A percentile compares a stretch with the other conserved stretches of the same genome.
phyloP scores from a whole-genome alignment of 805 yeast species.

The Alloascoidea africana region DNA sequence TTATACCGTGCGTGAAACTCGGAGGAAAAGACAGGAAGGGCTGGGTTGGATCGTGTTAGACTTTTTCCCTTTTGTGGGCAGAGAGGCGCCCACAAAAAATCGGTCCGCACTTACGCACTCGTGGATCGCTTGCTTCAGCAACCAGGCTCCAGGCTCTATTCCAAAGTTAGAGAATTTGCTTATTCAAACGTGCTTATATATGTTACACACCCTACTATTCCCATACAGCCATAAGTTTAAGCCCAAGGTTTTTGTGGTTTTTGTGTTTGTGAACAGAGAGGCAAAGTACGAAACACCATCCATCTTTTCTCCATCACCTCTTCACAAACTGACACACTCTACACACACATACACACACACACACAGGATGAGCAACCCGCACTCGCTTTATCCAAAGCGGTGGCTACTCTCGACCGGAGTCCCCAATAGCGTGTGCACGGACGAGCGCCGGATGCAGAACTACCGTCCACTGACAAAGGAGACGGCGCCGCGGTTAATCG shows the following conservation, averaged over 20 bases:
- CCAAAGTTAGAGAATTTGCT: no score
- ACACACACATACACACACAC: background rate
- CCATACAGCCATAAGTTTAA: no score
- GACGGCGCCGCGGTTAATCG: background rate
- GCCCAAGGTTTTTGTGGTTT: no score
- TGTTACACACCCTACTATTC: no score
- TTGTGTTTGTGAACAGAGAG: no score
- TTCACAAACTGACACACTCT: background rate
- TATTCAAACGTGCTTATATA: no score
- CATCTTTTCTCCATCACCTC: no score
- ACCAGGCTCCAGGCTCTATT: background rate
- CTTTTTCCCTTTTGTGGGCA: slow-evolving; percentile 3
- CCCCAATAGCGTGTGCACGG: background rate
- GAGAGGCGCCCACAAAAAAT: no score
- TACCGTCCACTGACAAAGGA: background rate
- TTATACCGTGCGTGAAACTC: background rate
- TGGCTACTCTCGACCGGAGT: background rate
- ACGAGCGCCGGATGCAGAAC: background rate
- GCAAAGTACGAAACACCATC: no score
- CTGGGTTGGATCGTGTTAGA: background rate
- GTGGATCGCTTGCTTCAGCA: background rate
- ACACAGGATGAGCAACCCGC: background rate
- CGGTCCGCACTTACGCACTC: no score
- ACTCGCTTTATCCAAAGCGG: background rate
- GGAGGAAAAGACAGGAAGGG: background rate